These are phyloP conservation scores for Przewalskia tangutica DNA, from an alignment of 257 asterid genomes.

Conservation along the genomic window DNA sequence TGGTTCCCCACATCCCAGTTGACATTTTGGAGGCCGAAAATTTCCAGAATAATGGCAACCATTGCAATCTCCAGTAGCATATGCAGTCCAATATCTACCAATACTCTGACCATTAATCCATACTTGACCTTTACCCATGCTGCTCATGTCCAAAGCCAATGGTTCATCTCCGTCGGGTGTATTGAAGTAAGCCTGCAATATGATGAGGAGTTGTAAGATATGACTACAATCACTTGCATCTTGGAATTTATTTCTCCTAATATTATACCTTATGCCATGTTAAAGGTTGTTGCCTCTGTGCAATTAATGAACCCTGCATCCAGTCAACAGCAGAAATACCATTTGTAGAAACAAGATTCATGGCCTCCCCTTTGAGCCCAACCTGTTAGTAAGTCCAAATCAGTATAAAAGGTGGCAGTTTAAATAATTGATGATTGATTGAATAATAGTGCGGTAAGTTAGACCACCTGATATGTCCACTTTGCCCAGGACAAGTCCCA, in stretches of 20 bases:
- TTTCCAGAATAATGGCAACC: slow-evolving; percentile 51
- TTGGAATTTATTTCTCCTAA: background rate
- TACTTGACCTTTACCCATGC: slow-evolving; percentile 92
- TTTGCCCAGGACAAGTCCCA: slow-evolving; percentile 62
- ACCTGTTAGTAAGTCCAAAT: slow-evolving; percentile 39
- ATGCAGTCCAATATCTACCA: slow-evolving; percentile 80
- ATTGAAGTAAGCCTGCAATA: slow-evolving; percentile 57
- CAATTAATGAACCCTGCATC: slow-evolving; percentile 67
- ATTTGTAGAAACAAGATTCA: slow-evolving; percentile 53
- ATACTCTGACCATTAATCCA: slow-evolving; percentile 88
- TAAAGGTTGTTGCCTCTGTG: slow-evolving; percentile 63
- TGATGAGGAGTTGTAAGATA: background rate
- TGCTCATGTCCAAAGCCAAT: slow-evolving; percentile 80
- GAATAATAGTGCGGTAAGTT: background rate
- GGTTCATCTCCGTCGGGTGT: slow-evolving; percentile 83
- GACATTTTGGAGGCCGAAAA: slow-evolving; percentile 72
- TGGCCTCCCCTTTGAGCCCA: slow-evolving; percentile 81
- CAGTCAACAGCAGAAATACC: slow-evolving; percentile 60
- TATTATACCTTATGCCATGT: slow-evolving; percentile 72
- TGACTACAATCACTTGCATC: background rate
- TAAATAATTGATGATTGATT: background rate
- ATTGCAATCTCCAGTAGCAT: slow-evolving; percentile 64
- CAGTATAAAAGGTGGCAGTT: background rate
- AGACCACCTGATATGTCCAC: slow-evolving; percentile 80
- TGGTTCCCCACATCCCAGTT: slow-evolving; percentile 79